A percentile compares a stretch with the other conserved stretches of the same genome.
Conservation (phyloP, 2,329 filamentous ascomycete genomes). For the Alternaria triticimaculans region DNA sequence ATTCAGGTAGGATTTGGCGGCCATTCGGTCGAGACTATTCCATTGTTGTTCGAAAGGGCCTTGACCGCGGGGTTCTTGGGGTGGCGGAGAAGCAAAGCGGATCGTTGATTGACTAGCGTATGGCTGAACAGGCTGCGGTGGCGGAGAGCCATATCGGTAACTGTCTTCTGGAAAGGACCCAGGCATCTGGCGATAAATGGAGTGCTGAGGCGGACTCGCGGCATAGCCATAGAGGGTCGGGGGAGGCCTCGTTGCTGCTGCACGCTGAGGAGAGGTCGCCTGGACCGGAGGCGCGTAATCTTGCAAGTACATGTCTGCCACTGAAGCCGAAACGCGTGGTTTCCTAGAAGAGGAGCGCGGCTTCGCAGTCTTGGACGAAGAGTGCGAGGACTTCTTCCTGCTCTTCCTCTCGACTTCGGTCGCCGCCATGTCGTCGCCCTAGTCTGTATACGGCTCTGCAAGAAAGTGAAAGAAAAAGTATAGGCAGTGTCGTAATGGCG, state of each 20-base stretch:
- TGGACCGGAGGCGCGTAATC: conserved; percentile 24
- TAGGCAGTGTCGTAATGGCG: conserved; percentile 6
- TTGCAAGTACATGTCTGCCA: conserved; percentile 19
- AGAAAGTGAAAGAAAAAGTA: not conserved
- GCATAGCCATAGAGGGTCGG: conserved; percentile 18
- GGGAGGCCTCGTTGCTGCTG: conserved; percentile 8
- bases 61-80: conserved; percentile 25
- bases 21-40: conserved; percentile 38
- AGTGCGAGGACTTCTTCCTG: conserved; percentile 27
- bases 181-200: conserved; percentile 30
- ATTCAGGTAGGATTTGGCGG: conserved; percentile 38
- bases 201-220: conserved; percentile 22
- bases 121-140: conserved; percentile 22
- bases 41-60: conserved; percentile 35
- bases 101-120: conserved; percentile 28
- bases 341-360: conserved; percentile 21
- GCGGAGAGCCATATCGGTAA: conserved; percentile 22
- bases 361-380: conserved; percentile 23
- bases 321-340: conserved; percentile 20
- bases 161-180: conserved; percentile 22
- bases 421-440: conserved; percentile 22
- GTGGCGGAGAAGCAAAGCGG: conserved; percentile 28
- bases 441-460: not conserved
- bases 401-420: conserved; percentile 25
- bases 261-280: conserved; percentile 13